phyloP scores from a whole-genome alignment of 2,329 filamentous ascomycete genomes.

The Penicillium sp. region DNA sequence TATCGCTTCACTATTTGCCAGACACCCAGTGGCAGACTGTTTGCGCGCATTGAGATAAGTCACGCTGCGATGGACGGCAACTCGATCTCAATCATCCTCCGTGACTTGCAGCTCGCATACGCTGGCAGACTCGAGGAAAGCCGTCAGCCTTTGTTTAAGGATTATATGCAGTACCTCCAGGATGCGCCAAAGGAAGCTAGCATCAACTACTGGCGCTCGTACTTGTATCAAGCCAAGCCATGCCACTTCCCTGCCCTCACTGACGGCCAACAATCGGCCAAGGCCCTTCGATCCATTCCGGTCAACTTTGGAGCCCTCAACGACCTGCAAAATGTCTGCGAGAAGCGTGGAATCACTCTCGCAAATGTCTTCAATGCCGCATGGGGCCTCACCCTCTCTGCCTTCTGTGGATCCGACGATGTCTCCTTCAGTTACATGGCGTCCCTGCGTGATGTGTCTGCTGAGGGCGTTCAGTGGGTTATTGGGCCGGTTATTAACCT shows the following conservation, averaged over 20 bases:
- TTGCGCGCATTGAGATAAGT: conserved; percentile 52
- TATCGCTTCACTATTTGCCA: conserved; percentile 50
- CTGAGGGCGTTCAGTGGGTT: conserved; percentile 42
- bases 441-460: conserved; percentile 43
- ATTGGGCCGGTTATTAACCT: conserved; percentile 52
- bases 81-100: conserved; percentile 51
- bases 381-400: conserved; percentile 66
- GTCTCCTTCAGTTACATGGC: conserved; percentile 54
- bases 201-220: conserved; percentile 41
- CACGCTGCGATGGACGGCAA: conserved; percentile 55
- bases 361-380: conserved; percentile 65
- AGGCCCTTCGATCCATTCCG: conserved; percentile 32
- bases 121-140: conserved; percentile 41
- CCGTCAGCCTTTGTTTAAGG: conserved; percentile 37
- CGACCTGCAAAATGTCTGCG: conserved; percentile 42
- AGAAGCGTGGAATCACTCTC: conserved; percentile 47
- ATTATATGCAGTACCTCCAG: conserved; percentile 36
- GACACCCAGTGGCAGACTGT: conserved; percentile 39
- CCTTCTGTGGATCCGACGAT: conserved; percentile 67
- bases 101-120: conserved; percentile 50
- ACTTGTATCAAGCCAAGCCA: conserved; percentile 36
- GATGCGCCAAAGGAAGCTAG: conserved; percentile 28
- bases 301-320: conserved; percentile 32
- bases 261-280: conserved; percentile 26
- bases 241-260: conserved; percentile 40